phyloP scores from a whole-genome alignment of 2,329 filamentous ascomycete species.

The Plenodomus biglobosus region DNA sequence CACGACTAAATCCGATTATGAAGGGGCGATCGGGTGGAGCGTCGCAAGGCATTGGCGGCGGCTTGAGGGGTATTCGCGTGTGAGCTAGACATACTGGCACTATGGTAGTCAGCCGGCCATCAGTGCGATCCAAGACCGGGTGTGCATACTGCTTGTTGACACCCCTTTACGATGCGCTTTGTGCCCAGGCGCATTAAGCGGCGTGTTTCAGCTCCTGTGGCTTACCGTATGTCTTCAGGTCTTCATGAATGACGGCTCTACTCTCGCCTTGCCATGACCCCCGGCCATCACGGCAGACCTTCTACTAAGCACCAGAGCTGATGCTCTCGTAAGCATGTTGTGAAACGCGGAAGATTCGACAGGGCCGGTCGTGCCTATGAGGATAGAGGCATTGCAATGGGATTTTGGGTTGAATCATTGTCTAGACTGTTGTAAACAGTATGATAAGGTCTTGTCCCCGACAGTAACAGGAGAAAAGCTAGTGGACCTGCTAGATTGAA shows the following conservation, averaged over 20 bases:
- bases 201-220: conserved; percentile 65
- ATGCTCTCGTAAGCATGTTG: conserved; percentile 50
- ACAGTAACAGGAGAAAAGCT: no score
- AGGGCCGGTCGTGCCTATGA: conserved; percentile 50
- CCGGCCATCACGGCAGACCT: conserved; percentile 65
- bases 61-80: conserved; percentile 65
- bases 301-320: conserved; percentile 66
- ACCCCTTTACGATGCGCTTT: conserved; percentile 64
- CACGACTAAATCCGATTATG: conserved; percentile 70
- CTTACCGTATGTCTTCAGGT: conserved; percentile 64
- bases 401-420: no score
- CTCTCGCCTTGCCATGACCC: conserved; percentile 60
- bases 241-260: conserved; percentile 69
- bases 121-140: background rate
- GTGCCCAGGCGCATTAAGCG: conserved; percentile 71
- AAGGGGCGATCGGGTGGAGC: conserved; percentile 57
- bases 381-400: conserved; percentile 44
- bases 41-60: conserved; percentile 63
- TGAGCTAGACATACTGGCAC: conserved; percentile 69
- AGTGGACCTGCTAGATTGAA: no score
- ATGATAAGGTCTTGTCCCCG: no score
- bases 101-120: conserved; percentile 15
- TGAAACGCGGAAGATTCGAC: conserved; percentile 46
- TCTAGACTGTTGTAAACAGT: no score
- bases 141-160: conserved; percentile 60